Conservation (phyloP, 2,329 filamentous ascomycete species). For the Aquanectria penicillioides region DNA sequence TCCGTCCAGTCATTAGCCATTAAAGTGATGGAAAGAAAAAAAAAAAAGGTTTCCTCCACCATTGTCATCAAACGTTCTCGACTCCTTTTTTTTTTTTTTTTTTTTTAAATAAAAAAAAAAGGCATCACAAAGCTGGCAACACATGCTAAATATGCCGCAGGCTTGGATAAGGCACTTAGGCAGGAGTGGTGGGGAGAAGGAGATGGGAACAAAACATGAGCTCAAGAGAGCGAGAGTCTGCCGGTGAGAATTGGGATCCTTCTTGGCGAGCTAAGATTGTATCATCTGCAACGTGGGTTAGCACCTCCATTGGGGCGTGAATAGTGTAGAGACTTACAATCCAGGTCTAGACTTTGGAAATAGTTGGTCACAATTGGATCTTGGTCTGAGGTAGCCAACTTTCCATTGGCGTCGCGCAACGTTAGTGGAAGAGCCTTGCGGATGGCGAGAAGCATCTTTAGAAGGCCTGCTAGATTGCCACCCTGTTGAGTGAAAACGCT, state of each 20-base stretch:
- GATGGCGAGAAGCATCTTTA: conserved; percentile 71
- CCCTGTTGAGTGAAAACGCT: conserved; percentile 68
- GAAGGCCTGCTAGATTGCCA: conserved; percentile 64
- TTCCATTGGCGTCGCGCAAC: conserved; percentile 56
- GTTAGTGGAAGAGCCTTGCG: conserved; percentile 68
- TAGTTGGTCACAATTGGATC: conserved; percentile 60
- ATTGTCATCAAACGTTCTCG: not conserved
- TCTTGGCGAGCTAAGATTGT: conserved; percentile 57
- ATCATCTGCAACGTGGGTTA: conserved; percentile 41
- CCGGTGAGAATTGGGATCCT: conserved; percentile 60
- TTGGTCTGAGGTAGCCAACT: conserved; percentile 58
- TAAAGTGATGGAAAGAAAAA: conserved; percentile 31
- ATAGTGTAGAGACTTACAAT: conserved; percentile 57
- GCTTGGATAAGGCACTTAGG: conserved; percentile 1
- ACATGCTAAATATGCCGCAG: conserved; percentile 2
- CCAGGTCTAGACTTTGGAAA: conserved; percentile 66
- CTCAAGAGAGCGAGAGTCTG: conserved; percentile 61
- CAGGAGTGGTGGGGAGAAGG: conserved; percentile 50
- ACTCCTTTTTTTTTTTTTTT: not conserved
- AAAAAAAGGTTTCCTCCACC: conserved; percentile 3
- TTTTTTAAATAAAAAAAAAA: conserved; percentile 1
- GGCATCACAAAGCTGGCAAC: conserved; percentile 10
- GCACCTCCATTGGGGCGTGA: not conserved
- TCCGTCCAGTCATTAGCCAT: conserved; percentile 46
- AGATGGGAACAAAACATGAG: conserved; percentile 61